A percentile compares a stretch with the other conserved stretches of the same genome.
Evolutionary conservation across 768 basidiomycete species (phyloP).

Genomic region (Rhodotorula kratochvilovae): DNA sequence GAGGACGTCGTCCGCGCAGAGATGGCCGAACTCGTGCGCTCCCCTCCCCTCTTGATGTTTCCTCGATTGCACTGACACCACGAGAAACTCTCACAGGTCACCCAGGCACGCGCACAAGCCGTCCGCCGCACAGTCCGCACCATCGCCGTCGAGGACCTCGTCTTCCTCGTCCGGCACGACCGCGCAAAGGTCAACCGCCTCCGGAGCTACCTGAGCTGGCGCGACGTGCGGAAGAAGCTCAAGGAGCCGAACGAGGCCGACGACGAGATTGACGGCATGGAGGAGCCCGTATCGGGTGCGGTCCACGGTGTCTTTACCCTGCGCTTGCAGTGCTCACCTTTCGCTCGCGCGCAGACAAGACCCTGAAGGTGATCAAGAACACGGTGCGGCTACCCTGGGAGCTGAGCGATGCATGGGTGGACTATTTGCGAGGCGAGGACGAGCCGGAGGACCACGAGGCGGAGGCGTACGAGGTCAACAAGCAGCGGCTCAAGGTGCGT

Average conservation of each 20-base stretch:
- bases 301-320: neutral
- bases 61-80: no score
- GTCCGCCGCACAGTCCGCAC: constrained; percentile 76
- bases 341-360: constrained; percentile 24
- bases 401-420: constrained; percentile 82
- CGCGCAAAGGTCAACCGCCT: constrained; percentile 87
- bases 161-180: constrained; percentile 93
- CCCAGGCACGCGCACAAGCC: constrained; percentile 80
- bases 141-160: constrained; percentile 86
- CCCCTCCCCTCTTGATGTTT: neutral
- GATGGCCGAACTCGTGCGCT: constrained; percentile 77
- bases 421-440: constrained; percentile 70
- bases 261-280: constrained; percentile 69
- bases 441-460: constrained; percentile 94
- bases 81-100: constrained; percentile 53
- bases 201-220: constrained; percentile 91
- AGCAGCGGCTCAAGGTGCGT: constrained; percentile 70
- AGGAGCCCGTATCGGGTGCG: constrained; percentile 58
- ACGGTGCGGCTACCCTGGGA: constrained; percentile 97
- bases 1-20: constrained; percentile 90
- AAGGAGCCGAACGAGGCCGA: constrained; percentile 46
- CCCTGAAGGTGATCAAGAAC: constrained; percentile 79
- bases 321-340: constrained; percentile 42
- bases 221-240: constrained; percentile 91
- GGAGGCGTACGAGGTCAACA: constrained; percentile 91